Base-by-base conservation (phyloP, 139 green algal genomes). In the Chlorella sp. region DNA sequence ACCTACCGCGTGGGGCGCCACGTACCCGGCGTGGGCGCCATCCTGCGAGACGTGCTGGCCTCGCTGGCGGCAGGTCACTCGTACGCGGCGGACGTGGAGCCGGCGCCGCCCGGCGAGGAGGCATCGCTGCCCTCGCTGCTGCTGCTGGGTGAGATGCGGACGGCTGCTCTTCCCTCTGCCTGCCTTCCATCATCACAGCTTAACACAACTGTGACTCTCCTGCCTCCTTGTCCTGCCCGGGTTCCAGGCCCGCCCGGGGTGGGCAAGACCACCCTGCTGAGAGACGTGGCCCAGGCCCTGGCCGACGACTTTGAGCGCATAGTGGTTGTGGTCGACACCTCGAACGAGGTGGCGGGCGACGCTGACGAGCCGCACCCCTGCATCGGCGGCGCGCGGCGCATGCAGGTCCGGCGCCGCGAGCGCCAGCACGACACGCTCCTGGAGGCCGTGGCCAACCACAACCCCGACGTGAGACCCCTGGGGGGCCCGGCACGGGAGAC, bases 281-380 rank as follows among this genome's bases (percentile, higher is more conserved):
- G 93, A 2, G 91, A 96, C 79, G 83, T 96, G 23, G 76, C 86
- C 25, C 62, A 87, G n/a, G 61, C 94, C 15, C 79, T 95, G 19
- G 77, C 88, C 4, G 89, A 92, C 45, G 67, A 72, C 7, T 79
- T 56, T 31, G 29, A 41, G 11, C 76, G 67, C 50, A 53, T 91
- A 7, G 93, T 97, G 21, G 85, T 97, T 8, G 83, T 97, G 11
- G 92, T 98, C 35, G 95, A 98, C 84, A 98, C 94, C 0, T 90
- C 73, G 55, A 98, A 98, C 55, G 95, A 98, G 86, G 97, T 98
- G 56, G 95, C 85, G 1, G 94, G 93, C 12, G 93, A 97, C 73
- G 93, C 90, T 2, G 88, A 95, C 80, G 78, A 96, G 3, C 88
- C 92, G 0, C 93, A 98, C 74, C 55, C 80, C 38, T 84, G 77